A percentile compares a stretch with the other conserved stretches of the same genome.
Conservation (phyloP, 192 early-diverging fungal genomes). For the Geranomyces michiganensis region DNA sequence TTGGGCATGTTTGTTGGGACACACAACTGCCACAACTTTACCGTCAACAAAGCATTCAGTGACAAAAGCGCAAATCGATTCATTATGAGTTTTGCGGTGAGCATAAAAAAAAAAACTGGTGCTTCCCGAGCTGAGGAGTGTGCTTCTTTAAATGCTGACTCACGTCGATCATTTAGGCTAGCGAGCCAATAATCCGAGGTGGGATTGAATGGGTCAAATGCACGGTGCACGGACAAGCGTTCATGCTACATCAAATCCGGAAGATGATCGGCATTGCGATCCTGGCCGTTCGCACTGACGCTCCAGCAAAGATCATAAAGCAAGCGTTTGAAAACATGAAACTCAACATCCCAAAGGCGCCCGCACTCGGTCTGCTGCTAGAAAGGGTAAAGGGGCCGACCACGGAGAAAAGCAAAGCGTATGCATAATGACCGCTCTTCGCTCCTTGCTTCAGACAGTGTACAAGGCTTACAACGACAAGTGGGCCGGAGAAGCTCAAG, state of each 20-base stretch:
- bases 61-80: slow-evolving; percentile 79
- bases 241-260: slow-evolving; percentile 99
- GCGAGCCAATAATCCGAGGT: slow-evolving; percentile 52
- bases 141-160: not conserved
- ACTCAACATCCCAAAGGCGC: slow-evolving; percentile 97
- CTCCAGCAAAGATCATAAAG: slow-evolving; percentile 70
- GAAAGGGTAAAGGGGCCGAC: slow-evolving; percentile 68
- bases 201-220: slow-evolving; percentile 87
- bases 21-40: slow-evolving; percentile 96
- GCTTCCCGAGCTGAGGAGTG: slow-evolving; percentile 25
- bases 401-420: not conserved
- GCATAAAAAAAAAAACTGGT: not conserved
- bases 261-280: slow-evolving; percentile 97
- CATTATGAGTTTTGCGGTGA: slow-evolving; percentile 80
- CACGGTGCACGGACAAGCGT: slow-evolving; percentile 93
- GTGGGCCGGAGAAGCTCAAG: slow-evolving; percentile 1
- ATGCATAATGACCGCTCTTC: too few species aligned
- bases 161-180: slow-evolving; percentile 20
- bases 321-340: slow-evolving; percentile 64
- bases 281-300: slow-evolving; percentile 74
- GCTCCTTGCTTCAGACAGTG: slow-evolving; percentile 8
- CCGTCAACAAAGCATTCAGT: slow-evolving; percentile 73
- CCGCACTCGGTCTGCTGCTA: slow-evolving; percentile 85
- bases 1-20: slow-evolving; percentile 77
- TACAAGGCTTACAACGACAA: slow-evolving; percentile 34